These are phyloP conservation scores for Populus nigra DNA, from an alignment of 345 rosid species.

Conservation along the genomic window DNA sequence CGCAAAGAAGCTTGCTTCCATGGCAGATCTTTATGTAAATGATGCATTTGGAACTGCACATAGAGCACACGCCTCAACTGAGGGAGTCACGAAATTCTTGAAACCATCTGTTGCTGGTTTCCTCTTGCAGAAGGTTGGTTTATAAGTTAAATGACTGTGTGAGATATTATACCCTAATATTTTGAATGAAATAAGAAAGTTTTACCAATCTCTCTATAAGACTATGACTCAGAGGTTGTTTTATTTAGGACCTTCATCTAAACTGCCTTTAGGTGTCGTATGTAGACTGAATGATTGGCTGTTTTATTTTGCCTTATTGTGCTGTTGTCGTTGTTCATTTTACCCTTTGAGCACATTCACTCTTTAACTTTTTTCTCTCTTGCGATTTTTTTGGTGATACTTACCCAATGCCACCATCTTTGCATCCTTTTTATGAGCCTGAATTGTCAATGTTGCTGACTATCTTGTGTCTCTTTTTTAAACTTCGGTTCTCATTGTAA, in stretches of 20 bases:
- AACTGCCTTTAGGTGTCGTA: not conserved
- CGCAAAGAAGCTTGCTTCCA: constrained; percentile 88
- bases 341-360: not conserved
- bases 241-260: not conserved
- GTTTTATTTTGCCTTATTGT: not conserved
- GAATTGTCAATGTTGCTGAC: not conserved
- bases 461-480: not conserved
- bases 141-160: not conserved
- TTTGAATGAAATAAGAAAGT: not conserved
- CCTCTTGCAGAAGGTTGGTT: constrained; percentile 82
- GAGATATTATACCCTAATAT: not conserved
- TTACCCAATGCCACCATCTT: not conserved
- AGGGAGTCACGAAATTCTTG: constrained; percentile 79
- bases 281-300: not conserved
- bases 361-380: not conserved
- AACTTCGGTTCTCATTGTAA: not conserved
- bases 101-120: constrained; percentile 96
- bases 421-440: not conserved
- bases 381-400: not conserved
- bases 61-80: constrained; percentile 93
- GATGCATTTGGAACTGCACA: constrained; percentile 96
- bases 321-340: not conserved
- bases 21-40: constrained; percentile 80
- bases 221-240: not conserved
- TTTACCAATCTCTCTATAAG: not conserved